Base-by-base conservation (phyloP, 2,329 filamentous ascomycete genomes). In the Phialophora verrucosa region DNA sequence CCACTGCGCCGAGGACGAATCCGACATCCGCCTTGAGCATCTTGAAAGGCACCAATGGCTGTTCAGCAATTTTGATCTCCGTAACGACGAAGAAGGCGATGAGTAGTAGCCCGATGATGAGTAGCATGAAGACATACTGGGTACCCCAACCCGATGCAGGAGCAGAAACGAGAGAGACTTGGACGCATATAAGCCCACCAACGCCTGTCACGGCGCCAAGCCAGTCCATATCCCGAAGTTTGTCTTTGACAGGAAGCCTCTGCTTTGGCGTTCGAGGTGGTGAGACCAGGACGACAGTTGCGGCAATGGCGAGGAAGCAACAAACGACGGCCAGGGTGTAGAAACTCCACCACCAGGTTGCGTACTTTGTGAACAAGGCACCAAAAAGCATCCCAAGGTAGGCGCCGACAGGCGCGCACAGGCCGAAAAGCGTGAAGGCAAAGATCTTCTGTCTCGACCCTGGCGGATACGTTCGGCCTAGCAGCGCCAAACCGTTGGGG, bases 121-220 rank as follows among this genome's bases (percentile, higher is more conserved):
- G 76, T 7, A 81, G 70, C 0, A 83, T 78, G 64, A 83, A 82
- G 23, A 87, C 78, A 63, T 84, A 85, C 0, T 84, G 77, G 7
- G 80, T 78, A 0, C 76, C 71, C 87, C 87, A 89, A 1, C 85
- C 85, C 1, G 80, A 82, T 1, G 84, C 78, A 0, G 84, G 82
- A 0, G 84, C 86, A 71, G 88, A 85, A 63, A 86, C 88, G 82
- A 84, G 88, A 1, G 86, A 83, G 69, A 89, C 85, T 74, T 88
- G 88, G 77, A 89, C 82, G 38, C 89, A 78, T 0, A 87, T 79
- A 31, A 89, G 76, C 0, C 82, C 81, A 0, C 78, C 78, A n/a
- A 88, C 79, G 1, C 86, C 86, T 1, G 77, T 70, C 27, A 71
- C 10, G 17, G 62, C 63, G 25, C 71, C 69, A n/a, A 68, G 72